A percentile compares a stretch with the other conserved stretches of the same genome.
Evolutionary conservation across 129 eudicot species (phyloP).

Genomic region (Saussurea involucrata): DNA sequence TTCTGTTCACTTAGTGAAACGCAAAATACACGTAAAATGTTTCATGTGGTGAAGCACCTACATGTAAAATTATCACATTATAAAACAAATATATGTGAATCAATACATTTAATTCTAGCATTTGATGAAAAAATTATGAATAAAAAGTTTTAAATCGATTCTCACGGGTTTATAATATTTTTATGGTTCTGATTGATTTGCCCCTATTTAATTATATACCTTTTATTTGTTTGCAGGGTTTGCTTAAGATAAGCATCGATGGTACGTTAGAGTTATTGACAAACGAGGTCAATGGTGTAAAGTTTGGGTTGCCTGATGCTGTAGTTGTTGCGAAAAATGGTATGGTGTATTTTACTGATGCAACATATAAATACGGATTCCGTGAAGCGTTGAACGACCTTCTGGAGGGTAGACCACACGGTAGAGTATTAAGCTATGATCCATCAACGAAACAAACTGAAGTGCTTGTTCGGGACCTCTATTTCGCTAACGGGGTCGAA

Average conservation of each 20-base stretch:
- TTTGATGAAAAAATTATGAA: too few relatives aligned
- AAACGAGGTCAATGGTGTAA: constrained; percentile 18
- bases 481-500: constrained; percentile 75
- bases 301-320: constrained; percentile 9
- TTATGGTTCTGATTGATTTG: too few relatives aligned
- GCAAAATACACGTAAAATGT: too few relatives aligned
- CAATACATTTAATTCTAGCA: too few relatives aligned
- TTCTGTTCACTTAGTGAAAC: too few relatives aligned
- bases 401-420: constrained; percentile 47
- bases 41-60: too few relatives aligned
- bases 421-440: constrained; percentile 73
- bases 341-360: constrained; percentile 23
- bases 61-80: too few relatives aligned
- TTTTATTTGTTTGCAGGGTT: constrained; percentile 12
- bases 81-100: too few relatives aligned
- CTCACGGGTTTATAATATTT: too few relatives aligned
- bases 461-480: constrained; percentile 57
- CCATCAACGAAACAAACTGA: constrained; percentile 51
- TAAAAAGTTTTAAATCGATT: too few relatives aligned
- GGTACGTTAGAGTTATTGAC: constrained; percentile 18
- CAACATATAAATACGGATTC: background rate
- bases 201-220: background rate
- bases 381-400: background rate
- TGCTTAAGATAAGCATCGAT: constrained; percentile 17
- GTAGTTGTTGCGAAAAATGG: constrained; percentile 21